Evolutionary conservation across 768 basidiomycete genomes (phyloP).

Genomic region (Austroboletus festivus): DNA sequence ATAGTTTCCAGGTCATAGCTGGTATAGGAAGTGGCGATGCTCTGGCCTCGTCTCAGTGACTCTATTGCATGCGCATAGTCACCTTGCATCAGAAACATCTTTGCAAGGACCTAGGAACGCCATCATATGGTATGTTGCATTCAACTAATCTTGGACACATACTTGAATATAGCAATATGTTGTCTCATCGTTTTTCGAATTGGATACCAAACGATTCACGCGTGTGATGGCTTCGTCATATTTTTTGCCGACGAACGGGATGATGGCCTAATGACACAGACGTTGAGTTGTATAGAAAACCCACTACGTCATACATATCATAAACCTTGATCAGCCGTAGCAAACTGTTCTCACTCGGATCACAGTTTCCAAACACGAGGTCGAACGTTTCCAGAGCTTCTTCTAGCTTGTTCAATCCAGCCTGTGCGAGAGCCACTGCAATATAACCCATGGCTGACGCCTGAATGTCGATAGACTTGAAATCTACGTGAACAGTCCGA

Average conservation of each 20-base stretch:
- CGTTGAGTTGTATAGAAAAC: not conserved
- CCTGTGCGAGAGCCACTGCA: conserved; percentile 1
- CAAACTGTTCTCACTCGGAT: conserved; percentile 1
- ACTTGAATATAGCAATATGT: conserved; percentile 6
- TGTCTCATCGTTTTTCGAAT: not conserved
- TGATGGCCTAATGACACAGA: not conserved
- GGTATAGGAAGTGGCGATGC: not conserved
- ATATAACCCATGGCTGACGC: conserved; percentile 7
- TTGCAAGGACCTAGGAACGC: not conserved
- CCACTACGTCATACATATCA: not conserved
- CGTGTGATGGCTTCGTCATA: conserved; percentile 1
- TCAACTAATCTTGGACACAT: not conserved
- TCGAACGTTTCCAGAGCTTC: conserved; percentile 1
- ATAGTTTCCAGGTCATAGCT: not conserved
- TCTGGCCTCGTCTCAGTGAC: not conserved
- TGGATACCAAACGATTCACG: not conserved
- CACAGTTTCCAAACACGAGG: conserved; percentile 1
- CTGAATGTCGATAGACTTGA: conserved; percentile 1
- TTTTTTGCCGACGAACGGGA: not conserved
- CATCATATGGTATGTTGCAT: not conserved
- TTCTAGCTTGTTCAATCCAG: not conserved
- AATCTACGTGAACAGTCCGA: not conserved
- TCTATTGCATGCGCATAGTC: not conserved
- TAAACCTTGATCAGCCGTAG: conserved; percentile 8
- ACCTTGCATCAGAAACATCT: not conserved